phyloP scores from a whole-genome alignment of 2,329 filamentous ascomycete species.

The Huntiella decipiens region DNA sequence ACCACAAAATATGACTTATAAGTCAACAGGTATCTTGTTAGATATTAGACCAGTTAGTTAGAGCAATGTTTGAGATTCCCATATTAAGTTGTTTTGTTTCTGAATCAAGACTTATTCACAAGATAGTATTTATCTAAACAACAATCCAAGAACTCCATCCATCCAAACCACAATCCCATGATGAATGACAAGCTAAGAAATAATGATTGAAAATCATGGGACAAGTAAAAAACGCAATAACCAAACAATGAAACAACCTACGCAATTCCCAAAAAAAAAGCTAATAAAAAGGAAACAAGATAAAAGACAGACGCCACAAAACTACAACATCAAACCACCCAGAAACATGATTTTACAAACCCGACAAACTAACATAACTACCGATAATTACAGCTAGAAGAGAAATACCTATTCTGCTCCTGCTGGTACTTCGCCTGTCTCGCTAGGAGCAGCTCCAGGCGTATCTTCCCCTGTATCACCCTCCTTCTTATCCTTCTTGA shows the following conservation, averaged over 20 bases:
- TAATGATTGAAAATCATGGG: background rate
- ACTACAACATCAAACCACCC: background rate
- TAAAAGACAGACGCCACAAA: background rate
- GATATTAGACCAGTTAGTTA: no score
- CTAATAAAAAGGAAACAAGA: background rate
- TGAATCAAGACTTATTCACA: background rate
- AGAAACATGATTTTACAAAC: background rate
- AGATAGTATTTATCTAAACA: background rate
- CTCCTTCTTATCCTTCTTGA: slow-evolving; percentile 15
- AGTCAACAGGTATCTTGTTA: no score
- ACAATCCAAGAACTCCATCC: background rate
- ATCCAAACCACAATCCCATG: background rate
- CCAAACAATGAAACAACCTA: background rate
- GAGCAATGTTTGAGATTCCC: no score
- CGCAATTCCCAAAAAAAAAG: background rate
- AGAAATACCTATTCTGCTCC: background rate
- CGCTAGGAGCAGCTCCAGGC: background rate
- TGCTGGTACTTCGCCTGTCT: no score
- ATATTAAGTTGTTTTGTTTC: no score
- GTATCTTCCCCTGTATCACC: background rate
- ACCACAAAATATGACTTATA: no score
- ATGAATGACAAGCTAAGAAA: background rate
- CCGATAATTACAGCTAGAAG: background rate
- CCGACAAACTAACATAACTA: background rate
- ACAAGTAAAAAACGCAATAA: background rate